Percentiles rank a stretch among this genome's conserved stretches.
phyloP scores from a whole-genome alignment of 2,329 filamentous ascomycete genomes.

The Tympanopsis confertula region DNA sequence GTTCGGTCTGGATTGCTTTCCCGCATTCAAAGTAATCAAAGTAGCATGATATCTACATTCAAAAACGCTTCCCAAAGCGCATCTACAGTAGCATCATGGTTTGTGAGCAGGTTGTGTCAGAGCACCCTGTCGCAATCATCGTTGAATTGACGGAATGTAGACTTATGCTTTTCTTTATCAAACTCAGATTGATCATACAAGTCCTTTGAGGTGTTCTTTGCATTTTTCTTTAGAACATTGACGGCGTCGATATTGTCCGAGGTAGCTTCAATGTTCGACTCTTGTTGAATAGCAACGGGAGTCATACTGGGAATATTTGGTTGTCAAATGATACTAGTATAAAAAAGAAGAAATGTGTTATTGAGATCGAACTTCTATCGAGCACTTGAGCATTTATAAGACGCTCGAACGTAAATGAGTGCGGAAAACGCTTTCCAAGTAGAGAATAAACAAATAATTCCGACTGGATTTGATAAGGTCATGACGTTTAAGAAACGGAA shows the following conservation, averaged over 20 bases:
- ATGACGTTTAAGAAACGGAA: not conserved
- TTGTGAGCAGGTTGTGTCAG: too few species aligned
- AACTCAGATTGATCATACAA: not conserved
- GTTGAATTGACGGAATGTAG: constrained; percentile 1
- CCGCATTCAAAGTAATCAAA: too few species aligned
- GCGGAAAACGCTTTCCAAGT: not conserved
- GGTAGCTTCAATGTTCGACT: not conserved
- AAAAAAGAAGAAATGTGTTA: not conserved
- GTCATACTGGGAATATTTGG: not conserved
- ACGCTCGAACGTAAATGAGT: not conserved
- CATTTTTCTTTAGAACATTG: not conserved
- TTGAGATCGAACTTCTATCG: not conserved
- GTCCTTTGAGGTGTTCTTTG: not conserved
- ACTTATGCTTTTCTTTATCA: not conserved
- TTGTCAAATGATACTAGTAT: not conserved
- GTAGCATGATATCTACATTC: too few species aligned
- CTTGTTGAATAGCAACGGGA: not conserved
- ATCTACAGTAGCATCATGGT: too few species aligned
- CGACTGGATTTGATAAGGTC: not conserved
- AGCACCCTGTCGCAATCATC: not conserved
- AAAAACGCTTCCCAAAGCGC: too few species aligned
- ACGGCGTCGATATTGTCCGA: constrained; percentile 1
- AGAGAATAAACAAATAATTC: not conserved
- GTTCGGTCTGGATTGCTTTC: too few species aligned
- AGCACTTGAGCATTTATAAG: not conserved